Percentiles rank a stretch among this genome's conserved stretches.
phyloP scores from a whole-genome alignment of 2,329 filamentous ascomycete genomes.

The Ophiosphaerella korrae region DNA sequence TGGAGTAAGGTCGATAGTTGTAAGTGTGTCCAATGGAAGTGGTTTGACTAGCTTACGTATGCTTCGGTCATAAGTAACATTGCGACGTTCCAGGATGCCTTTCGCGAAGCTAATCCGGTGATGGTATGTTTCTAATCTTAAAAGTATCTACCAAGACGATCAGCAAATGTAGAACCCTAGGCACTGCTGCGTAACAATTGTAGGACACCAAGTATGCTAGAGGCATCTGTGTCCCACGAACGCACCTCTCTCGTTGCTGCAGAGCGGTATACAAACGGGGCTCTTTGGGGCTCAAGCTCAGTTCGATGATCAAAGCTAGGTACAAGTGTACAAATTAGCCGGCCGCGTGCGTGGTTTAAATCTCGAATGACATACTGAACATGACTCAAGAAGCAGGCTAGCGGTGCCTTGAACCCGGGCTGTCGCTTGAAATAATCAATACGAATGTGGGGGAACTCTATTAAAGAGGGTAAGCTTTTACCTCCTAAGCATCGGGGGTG shows the following conservation, averaged over 20 bases:
- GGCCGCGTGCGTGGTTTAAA: too few species aligned
- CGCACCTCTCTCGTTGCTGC: constrained; percentile 73
- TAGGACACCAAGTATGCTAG: neutral
- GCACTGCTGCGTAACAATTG: too few species aligned
- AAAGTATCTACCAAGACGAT: constrained; percentile 60
- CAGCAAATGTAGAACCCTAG: neutral
- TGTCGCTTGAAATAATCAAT: constrained; percentile 80
- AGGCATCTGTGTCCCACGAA: neutral
- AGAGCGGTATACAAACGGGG: constrained; percentile 90
- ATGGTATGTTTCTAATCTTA: constrained; percentile 77
- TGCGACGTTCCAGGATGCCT: constrained; percentile 75
- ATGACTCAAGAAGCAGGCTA: constrained; percentile 90
- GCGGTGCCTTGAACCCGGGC: constrained; percentile 61
- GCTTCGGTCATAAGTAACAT: constrained; percentile 74
- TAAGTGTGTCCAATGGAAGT: constrained; percentile 81
- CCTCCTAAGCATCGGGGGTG: neutral
- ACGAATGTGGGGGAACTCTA: constrained; percentile 79
- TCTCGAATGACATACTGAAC: constrained; percentile 60
- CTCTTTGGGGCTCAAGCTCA: constrained; percentile 75
- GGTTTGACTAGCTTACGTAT: constrained; percentile 75
- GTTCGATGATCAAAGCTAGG: constrained; percentile 75
- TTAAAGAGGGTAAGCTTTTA: constrained; percentile 1
- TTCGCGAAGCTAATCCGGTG: constrained; percentile 81
- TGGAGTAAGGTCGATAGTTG: constrained; percentile 73
- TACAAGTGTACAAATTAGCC: neutral